A percentile compares a stretch with the other conserved stretches of the same genome.
These are phyloP conservation scores for Globisporangium radiosum DNA, from an alignment of 352 stramenopile genomes.

Conservation along the genomic window DNA sequence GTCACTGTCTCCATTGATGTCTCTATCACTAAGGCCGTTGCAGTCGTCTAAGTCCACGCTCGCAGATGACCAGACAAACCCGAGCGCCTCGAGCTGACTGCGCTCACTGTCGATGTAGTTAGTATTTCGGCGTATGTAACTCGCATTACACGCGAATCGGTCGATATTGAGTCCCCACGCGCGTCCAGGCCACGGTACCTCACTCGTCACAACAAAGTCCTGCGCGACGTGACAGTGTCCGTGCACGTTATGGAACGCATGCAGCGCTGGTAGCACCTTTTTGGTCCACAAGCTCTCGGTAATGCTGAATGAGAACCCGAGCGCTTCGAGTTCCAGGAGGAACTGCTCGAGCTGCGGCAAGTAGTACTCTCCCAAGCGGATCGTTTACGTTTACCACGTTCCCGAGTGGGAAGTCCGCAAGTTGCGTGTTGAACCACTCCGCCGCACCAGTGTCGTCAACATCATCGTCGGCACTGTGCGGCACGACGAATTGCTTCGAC, in stretches of 20 bases:
- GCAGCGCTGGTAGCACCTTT: conserved; percentile 38
- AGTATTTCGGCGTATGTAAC: too few relatives aligned
- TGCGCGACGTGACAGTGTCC: conserved; percentile 21
- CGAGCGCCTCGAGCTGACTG: too few relatives aligned
- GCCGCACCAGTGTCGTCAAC: background rate
- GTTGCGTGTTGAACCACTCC: conserved; percentile 13
- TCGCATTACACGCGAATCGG: too few relatives aligned
- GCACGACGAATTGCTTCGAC: conserved; percentile 32
- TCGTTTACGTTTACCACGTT: conserved; percentile 31
- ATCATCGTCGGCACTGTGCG: conserved; percentile 1
- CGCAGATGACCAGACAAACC: too few relatives aligned
- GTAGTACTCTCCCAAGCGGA: conserved; percentile 28
- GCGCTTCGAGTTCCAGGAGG: conserved; percentile 22
- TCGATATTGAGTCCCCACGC: too few relatives aligned
- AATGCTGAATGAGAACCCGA: conserved; percentile 48
- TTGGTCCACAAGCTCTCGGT: conserved; percentile 44
- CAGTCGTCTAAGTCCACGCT: too few relatives aligned
- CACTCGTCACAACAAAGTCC: too few relatives aligned
- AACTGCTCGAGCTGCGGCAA: conserved; percentile 24
- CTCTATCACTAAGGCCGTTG: too few relatives aligned
- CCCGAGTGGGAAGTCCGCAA: conserved; percentile 38
- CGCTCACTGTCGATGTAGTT: too few relatives aligned
- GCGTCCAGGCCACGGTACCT: too few relatives aligned
- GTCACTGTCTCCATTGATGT: too few relatives aligned
- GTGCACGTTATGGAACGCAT: conserved; percentile 30